These are phyloP conservation scores for Leccinum sublutescens DNA, from an alignment of 768 basidiomycete species.

Conservation along the genomic window DNA sequence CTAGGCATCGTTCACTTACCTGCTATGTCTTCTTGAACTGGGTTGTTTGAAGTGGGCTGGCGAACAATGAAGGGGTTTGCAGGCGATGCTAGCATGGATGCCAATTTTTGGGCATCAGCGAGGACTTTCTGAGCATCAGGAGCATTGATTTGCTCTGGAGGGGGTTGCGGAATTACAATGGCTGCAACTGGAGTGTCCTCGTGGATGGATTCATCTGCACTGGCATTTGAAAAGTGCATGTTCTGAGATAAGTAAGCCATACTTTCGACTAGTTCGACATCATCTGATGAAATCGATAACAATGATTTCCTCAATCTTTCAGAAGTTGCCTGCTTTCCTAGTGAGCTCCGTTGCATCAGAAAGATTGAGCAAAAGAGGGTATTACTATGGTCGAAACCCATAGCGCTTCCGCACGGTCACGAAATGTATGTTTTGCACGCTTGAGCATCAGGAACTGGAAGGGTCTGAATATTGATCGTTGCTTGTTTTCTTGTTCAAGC, in stretches of 20 bases:
- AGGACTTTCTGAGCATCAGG: not conserved
- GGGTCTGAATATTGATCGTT: not conserved
- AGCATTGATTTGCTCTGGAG: conserved; percentile 1
- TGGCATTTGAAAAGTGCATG: not conserved
- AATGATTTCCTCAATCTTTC: conserved; percentile 1
- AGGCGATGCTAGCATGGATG: not conserved
- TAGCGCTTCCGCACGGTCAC: not conserved
- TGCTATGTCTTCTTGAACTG: too few relatives aligned
- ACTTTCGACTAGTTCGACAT: conserved; percentile 3
- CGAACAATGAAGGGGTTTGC: too few relatives aligned
- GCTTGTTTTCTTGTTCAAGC: not conserved
- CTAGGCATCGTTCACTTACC: too few relatives aligned
- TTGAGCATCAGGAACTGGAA: not conserved
- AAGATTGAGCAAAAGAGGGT: too few relatives aligned
- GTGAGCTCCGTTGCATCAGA: not conserved
- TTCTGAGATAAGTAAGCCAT: not conserved
- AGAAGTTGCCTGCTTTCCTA: conserved; percentile 1
- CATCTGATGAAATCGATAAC: not conserved
- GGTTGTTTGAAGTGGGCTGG: too few relatives aligned
- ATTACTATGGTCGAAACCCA: not conserved
- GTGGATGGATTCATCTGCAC: not conserved
- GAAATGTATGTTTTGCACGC: conserved; percentile 1
- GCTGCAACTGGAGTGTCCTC: not conserved
- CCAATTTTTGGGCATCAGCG: not conserved
- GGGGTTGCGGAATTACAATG: not conserved